Base-by-base conservation (phyloP, 2,329 filamentous ascomycete genomes). In the Exophiala dermatitidis region DNA sequence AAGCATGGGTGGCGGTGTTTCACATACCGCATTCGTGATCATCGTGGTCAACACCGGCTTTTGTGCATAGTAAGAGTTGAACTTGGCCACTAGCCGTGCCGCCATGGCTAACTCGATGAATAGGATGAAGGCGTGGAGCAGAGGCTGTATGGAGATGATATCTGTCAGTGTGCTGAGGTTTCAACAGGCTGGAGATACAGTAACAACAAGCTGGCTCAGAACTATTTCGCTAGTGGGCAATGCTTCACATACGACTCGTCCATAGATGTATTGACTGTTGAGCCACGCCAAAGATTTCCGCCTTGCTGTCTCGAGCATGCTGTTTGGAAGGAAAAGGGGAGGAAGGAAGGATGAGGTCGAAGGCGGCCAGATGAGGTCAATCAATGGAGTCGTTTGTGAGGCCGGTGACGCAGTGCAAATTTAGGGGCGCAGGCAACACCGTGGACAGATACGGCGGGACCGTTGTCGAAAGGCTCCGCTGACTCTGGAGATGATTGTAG, bases 41-140 rank as follows among this genome's bases (percentile, higher is more conserved):
- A 98, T 98, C 72, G 95, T 98, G 58, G 93, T 98, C 65, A 98
- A 81, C 40, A 98, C 88, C 66, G 91, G 93, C 67, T 88, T 86
- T 67, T 90, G 84, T 62, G 88, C 85, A 80, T 97, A 98, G 75
- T 94, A 95, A 62, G 83, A 80, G 73, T 95, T 96, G 78, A 95
- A 98, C 68, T 89, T 88, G 64, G 88, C 81, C 43, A 85, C 84
- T 51, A 98, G 75, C 61, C 93, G 80, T 62, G 85, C 87, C 58
- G 91, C 81, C 69, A 95, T 83, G 54, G 83, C 83, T 83, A 97
- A 88, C 73, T 98, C 86, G 72, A 95, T 79, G 42, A 96, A 70
- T 69, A 95, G 86, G 59, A 96, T 80, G 65, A 94, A 76, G 55
- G 83, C 77, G 74, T 97, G 90, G 53, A 97, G 76, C 51, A 97